phyloP scores from a whole-genome alignment of 2,329 filamentous ascomycete species.

The Fusarium nematophilum region DNA sequence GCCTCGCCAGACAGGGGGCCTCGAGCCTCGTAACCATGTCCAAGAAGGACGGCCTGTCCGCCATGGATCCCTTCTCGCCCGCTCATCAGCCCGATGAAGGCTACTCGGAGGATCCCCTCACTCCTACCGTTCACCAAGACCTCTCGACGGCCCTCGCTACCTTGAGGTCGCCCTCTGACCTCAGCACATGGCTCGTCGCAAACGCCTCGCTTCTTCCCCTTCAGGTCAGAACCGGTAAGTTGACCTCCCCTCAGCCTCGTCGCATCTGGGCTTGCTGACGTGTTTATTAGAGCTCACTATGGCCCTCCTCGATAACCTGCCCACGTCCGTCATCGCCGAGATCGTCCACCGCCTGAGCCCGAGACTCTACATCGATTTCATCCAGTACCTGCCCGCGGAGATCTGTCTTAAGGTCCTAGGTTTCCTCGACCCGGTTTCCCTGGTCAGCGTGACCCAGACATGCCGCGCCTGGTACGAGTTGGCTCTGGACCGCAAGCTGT shows the following conservation, averaged over 20 bases:
- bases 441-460: conserved; percentile 81
- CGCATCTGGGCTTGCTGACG: conserved; percentile 23
- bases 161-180: conserved; percentile 55
- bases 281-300: conserved; percentile 77
- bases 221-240: conserved; percentile 62
- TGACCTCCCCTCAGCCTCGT: background rate
- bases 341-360: conserved; percentile 85
- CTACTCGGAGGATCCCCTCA: conserved; percentile 81
- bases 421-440: conserved; percentile 83
- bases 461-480: conserved; percentile 86
- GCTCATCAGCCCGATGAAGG: conserved; percentile 80
- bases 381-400: conserved; percentile 86
- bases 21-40: conserved; percentile 43
- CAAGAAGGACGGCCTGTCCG: conserved; percentile 41
- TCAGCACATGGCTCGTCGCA: conserved; percentile 62
- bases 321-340: conserved; percentile 81
- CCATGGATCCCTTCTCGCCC: conserved; percentile 62
- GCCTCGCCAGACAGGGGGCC: conserved; percentile 32
- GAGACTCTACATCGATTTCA: conserved; percentile 91
- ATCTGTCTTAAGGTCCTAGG: conserved; percentile 91
- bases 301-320: conserved; percentile 79
- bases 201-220: conserved; percentile 63
- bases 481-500: conserved; percentile 85
- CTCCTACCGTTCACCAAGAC: conserved; percentile 52
- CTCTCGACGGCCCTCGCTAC: conserved; percentile 49